Conservation (phyloP, 306 rosid species). For the Boehmeria nivea region DNA sequence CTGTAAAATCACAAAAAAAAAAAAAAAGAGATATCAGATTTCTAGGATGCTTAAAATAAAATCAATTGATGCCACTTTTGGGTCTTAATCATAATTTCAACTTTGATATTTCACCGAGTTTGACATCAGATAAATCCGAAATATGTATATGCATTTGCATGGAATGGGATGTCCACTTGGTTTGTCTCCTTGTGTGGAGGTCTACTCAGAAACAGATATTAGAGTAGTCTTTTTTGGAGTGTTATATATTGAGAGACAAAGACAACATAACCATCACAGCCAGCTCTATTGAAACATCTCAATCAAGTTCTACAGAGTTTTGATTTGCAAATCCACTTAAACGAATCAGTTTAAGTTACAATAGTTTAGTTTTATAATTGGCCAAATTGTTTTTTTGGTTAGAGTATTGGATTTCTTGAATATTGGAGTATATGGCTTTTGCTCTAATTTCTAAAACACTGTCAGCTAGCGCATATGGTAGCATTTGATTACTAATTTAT, state of each 20-base stretch:
- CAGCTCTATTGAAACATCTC: conserved; percentile 22
- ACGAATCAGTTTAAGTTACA: no score
- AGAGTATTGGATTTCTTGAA: no score
- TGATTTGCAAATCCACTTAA: conserved; percentile 18
- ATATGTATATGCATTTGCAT: neutral
- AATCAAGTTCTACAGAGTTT: conserved; percentile 13
- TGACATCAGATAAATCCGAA: neutral
- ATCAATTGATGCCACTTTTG: neutral
- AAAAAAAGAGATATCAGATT: no score
- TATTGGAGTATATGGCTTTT: no score
- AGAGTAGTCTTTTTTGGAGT: neutral
- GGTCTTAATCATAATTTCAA: neutral
- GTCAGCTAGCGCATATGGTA: no score
- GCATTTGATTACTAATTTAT: no score
- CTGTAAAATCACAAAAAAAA: no score
- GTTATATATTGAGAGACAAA: neutral
- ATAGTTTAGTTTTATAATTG: no score
- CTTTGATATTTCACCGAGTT: neutral
- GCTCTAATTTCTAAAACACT: no score
- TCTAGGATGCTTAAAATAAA: neutral
- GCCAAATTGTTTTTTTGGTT: no score
- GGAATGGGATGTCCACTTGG: no score
- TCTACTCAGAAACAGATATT: neutral
- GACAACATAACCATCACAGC: conserved; percentile 6
- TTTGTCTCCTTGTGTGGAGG: no score